phyloP scores from a whole-genome alignment of 495 filamentous ascomycete genomes.

The Parachaetomium inaequale region DNA sequence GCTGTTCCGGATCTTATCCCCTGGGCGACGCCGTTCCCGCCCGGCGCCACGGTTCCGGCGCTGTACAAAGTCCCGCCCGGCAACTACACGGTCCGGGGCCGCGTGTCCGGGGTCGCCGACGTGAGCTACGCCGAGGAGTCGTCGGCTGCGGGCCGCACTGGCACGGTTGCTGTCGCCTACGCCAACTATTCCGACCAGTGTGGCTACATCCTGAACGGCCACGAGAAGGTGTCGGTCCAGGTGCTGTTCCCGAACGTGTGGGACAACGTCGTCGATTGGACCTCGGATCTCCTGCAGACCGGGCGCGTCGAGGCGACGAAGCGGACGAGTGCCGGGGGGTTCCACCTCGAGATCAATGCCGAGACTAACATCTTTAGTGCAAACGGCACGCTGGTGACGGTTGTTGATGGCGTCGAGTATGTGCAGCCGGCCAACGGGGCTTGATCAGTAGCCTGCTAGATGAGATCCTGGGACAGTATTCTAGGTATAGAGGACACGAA shows the following conservation, averaged over 20 bases:
- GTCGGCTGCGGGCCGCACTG: background rate
- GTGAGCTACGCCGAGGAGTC: background rate
- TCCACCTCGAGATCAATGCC: background rate
- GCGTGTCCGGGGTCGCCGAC: background rate
- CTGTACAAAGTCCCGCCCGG: background rate
- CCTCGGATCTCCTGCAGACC: background rate
- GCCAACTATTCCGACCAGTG: background rate
- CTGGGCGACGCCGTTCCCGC: background rate
- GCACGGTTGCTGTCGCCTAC: background rate
- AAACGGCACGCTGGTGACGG: background rate
- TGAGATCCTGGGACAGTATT: too few species aligned
- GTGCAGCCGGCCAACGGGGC: background rate
- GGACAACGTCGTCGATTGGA: background rate
- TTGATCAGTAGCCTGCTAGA: too few species aligned
- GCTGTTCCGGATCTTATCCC: background rate
- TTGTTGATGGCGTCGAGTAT: background rate
- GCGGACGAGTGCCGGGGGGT: background rate
- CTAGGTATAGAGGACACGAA: too few species aligned
- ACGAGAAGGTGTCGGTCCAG: background rate
- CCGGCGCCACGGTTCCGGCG: background rate
- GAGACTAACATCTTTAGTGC: background rate
- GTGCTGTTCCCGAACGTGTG: background rate
- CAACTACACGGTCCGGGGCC: background rate
- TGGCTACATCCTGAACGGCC: background rate
- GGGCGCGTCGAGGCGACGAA: background rate